Base-by-base conservation (phyloP, 2,329 filamentous ascomycete species). In the Talaromyces pinophilus region DNA sequence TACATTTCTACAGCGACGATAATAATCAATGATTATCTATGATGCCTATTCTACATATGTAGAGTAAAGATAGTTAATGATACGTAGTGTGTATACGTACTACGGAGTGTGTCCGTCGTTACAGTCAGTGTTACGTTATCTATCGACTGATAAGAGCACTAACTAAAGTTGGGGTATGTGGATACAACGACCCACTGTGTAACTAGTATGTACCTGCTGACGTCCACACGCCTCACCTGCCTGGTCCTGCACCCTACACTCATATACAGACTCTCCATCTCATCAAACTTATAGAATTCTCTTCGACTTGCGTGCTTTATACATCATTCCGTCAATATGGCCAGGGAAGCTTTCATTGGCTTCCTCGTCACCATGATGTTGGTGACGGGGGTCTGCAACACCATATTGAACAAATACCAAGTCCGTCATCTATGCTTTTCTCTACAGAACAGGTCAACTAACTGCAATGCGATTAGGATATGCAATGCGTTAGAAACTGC, bases 281-380 rank as follows among this genome's bases (percentile, higher is more conserved):
- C 48, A 52, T 52, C 48, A 52, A 52, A 52, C 15, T 4, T 28
- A 52, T 22, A 38, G 28, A 19, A 19, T 3, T 35, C 8, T 55
- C n/a, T 38, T 19, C 11, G 10, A 7, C 11, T 38, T 8, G n/a
- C 7, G 54, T 40, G 54, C n/a, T 25, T 22, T 1, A 38, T 19
- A 57, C 15, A 60, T 19, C 67, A 33, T 40, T 25, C 17, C 3
- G 59, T 42, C 69, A 77, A 59, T 71, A 96, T 97, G 91, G 86
- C 90, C 71, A 84, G 86, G 71, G 87, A 87, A 77, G 86, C 87
- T 44, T 77, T 92, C 64, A 87, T 98, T 67, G 93, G 93, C 44
- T 86, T 97, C 75, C 85, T 98, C 69, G 92, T 98, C 79, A 90
- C 85, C 73, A 96, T 97, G 92, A 98, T 98, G 94, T 85, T 98